Conservation (phyloP, 139 green algal genomes). For the Picochlorum sp. region DNA sequence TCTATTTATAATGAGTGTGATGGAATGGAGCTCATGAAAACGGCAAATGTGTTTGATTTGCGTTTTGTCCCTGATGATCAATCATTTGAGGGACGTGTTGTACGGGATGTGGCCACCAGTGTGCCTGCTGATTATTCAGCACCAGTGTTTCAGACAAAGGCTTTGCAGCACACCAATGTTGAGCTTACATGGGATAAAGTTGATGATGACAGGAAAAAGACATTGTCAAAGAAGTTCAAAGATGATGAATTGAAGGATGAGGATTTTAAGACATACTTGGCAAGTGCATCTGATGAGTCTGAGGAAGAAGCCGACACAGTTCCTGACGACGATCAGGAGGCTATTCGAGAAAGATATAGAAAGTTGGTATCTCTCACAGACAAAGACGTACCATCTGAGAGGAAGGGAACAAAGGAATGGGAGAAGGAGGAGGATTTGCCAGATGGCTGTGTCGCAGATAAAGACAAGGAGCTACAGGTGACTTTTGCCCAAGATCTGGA, state of each 20-base stretch:
- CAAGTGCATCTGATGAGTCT: slow-evolving; percentile 17
- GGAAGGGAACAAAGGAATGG: slow-evolving; percentile 55
- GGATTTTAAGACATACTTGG: slow-evolving; percentile 82
- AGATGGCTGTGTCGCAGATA: not conserved
- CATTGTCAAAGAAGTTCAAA: slow-evolving; percentile 43
- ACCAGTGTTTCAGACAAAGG: slow-evolving; percentile 61
- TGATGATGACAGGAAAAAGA: slow-evolving; percentile 56
- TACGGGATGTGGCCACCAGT: slow-evolving; percentile 47
- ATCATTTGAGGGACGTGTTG: slow-evolving; percentile 53
- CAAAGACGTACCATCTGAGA: not conserved
- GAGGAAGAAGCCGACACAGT: slow-evolving; percentile 31
- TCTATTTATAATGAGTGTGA: slow-evolving; percentile 83
- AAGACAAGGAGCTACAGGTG: slow-evolving; percentile 61
- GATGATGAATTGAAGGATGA: slow-evolving; percentile 79
- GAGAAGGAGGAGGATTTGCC: slow-evolving; percentile 10
- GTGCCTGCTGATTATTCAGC: slow-evolving; percentile 70
- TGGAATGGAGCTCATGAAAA: slow-evolving; percentile 71
- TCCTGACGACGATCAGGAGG: slow-evolving; percentile 23
- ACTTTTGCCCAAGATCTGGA: slow-evolving; percentile 68
- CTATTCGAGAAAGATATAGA: slow-evolving; percentile 40
- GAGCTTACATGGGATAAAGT: slow-evolving; percentile 89
- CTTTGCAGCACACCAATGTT: slow-evolving; percentile 84
- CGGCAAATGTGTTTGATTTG: slow-evolving; percentile 73
- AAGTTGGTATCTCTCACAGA: slow-evolving; percentile 24
- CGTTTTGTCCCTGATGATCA: slow-evolving; percentile 80